A percentile compares a stretch with the other conserved stretches of the same genome.
Evolutionary conservation across 2,329 filamentous ascomycete species (phyloP).

Genomic region (Teratosphaeria epicoccoides): DNA sequence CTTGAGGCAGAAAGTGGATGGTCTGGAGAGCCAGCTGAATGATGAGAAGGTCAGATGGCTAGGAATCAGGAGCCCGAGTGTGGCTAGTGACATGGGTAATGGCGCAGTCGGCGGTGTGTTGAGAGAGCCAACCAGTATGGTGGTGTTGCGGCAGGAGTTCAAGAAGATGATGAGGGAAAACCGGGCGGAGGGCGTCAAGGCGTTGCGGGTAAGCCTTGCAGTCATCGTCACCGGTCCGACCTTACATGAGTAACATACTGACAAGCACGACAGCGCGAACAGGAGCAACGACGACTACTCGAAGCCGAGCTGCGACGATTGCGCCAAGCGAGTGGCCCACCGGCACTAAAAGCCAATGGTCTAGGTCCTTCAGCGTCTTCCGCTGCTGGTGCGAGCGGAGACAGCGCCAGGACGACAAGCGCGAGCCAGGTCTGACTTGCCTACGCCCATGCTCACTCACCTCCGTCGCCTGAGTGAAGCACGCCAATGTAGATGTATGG

Average conservation of each 20-base stretch:
- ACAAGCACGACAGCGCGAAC: slow-evolving; percentile 46
- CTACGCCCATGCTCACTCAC: background rate
- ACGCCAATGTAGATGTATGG: background rate
- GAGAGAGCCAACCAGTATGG: slow-evolving; percentile 53
- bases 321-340: slow-evolving; percentile 23
- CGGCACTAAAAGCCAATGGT: slow-evolving; percentile 1
- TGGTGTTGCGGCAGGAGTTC: slow-evolving; percentile 62
- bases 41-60: slow-evolving; percentile 59
- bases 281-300: slow-evolving; percentile 59
- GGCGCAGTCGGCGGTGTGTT: slow-evolving; percentile 18
- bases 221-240: background rate
- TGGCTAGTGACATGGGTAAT: slow-evolving; percentile 6
- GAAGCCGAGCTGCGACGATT: slow-evolving; percentile 51
- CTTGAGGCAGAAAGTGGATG: slow-evolving; percentile 53
- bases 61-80: slow-evolving; percentile 45
- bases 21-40: slow-evolving; percentile 51
- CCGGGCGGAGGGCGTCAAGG: slow-evolving; percentile 53
- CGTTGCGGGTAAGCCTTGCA: slow-evolving; percentile 47
- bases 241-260: slow-evolving; percentile 11
- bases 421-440: background rate
- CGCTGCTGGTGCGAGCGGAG: background rate
- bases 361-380: background rate
- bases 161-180: slow-evolving; percentile 73
- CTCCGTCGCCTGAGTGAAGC: background rate
- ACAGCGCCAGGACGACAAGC: background rate